These are phyloP conservation scores for Apium graveolens DNA, from an alignment of 129 eudicot genomes.

Conservation along the genomic window DNA sequence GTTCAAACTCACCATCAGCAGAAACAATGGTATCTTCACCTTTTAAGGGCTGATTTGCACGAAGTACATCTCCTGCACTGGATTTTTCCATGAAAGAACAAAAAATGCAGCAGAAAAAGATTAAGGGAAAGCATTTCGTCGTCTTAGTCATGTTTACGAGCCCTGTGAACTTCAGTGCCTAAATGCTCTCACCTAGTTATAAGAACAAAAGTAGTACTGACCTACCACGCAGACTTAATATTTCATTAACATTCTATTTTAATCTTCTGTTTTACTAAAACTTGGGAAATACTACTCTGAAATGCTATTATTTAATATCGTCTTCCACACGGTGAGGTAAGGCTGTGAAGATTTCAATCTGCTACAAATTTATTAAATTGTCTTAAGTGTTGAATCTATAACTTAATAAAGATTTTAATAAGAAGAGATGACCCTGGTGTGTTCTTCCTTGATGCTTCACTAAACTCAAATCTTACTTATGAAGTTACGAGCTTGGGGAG, in stretches of 20 bases:
- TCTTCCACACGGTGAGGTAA: not conserved
- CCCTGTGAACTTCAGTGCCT: not conserved
- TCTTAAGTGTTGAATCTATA: not conserved
- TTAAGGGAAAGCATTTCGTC: not conserved
- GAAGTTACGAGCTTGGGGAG: not conserved
- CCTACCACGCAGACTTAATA: not conserved
- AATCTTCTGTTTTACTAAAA: not conserved
- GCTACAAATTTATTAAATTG: not conserved
- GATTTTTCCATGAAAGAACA: not conserved
- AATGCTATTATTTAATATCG: not conserved
- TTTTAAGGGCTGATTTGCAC: conserved; percentile 2
- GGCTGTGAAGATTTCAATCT: not conserved
- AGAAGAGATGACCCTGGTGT: not conserved
- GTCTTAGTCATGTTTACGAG: not conserved
- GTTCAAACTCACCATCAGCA: conserved; percentile 7
- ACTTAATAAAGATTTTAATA: not conserved
- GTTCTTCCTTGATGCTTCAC: not conserved
- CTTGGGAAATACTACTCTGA: not conserved
- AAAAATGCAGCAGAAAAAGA: not conserved
- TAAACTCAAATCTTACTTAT: not conserved
- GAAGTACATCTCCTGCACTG: not conserved
- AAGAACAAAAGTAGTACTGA: not conserved
- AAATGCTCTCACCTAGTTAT: not conserved
- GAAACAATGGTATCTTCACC: conserved; percentile 18
- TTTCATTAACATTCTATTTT: not conserved